Percentiles rank a stretch among this genome's conserved stretches.
Evolutionary conservation across 1,139 yeast species (phyloP).

Genomic region (Hyphopichia khmerensis): DNA sequence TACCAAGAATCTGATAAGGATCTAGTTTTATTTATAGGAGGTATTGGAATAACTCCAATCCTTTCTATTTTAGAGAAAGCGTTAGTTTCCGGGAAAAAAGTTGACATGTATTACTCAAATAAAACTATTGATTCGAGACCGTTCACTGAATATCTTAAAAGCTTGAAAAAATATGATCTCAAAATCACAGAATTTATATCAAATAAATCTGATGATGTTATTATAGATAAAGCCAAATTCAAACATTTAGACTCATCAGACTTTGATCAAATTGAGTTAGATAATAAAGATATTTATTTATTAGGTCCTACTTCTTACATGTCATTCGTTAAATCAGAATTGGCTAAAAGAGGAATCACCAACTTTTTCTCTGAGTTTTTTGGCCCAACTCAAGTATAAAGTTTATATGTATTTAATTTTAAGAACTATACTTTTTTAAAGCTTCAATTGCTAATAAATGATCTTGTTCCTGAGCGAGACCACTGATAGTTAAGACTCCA

Average conservation of each 20-base stretch:
- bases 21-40: conserved; percentile 53
- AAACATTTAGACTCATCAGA: conserved; percentile 11
- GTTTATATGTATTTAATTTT: neutral
- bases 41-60: conserved; percentile 70
- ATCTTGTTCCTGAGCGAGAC: conserved; percentile 51
- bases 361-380: conserved; percentile 5
- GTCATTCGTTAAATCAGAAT: conserved; percentile 23
- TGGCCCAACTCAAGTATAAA: conserved; percentile 5
- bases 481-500: conserved; percentile 61
- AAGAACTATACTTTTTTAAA: conserved; percentile 6
- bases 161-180: conserved; percentile 15
- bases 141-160: conserved; percentile 22
- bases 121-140: conserved; percentile 21
- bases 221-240: conserved; percentile 9
- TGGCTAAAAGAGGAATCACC: conserved; percentile 11
- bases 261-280: conserved; percentile 13
- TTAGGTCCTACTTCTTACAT: conserved; percentile 38
- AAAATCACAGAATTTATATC: conserved; percentile 21
- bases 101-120: conserved; percentile 31
- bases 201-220: conserved; percentile 5
- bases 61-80: conserved; percentile 49
- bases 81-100: conserved; percentile 23
- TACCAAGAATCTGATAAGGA: conserved; percentile 35
- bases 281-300: conserved; percentile 25
- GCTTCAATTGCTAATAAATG: conserved; percentile 38